Evolutionary conservation across 2,329 filamentous ascomycete genomes (phyloP), one percentile per base, ranked within the genome.

Genomic region (Coleophoma cylindrospora): DNA sequence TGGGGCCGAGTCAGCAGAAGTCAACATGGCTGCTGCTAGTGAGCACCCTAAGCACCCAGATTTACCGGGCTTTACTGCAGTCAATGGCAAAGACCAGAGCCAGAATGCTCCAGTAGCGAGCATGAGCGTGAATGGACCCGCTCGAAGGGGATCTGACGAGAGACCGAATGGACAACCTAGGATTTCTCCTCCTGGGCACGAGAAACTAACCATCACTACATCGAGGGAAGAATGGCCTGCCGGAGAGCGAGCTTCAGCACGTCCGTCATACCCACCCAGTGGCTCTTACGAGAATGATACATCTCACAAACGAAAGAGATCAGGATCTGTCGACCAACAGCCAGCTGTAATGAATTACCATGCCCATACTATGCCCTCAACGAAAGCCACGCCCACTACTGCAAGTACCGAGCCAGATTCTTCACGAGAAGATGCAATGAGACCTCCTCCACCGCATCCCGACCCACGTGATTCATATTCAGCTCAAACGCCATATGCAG

Each of bases 241-340:
- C 40, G 56, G 54, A 38, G 59, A 64, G 7, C 53, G 58, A 19
- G 53, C 54, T 37, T 41, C 54, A 36, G 59, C 62, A 8, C 53
- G 58, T 32, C 54, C 54, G 40, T 43, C 54, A 17, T 57, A 57
- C 37, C 62, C 58, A 38, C 47, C 56, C 19, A 50, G 55, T 17
- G 50, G 53, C 36, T 32, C 53, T 13, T 60, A 63, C 48, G 48
- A 60, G 7, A 61, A 64, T 10, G 64, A 83, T 34, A 64, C 61
- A 14, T 69, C 76, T 15, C 76, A 81, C 59, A 86, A 85, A 68
- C 80, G 83, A 61, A 92, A 90, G 67, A 80, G 87, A 53, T 89
- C 87, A 7, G 70, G 74, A 43, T 88, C 86, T 6, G 66, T 73
- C 36, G 84, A 84, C 50, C 66, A 62, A 38, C 59, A 54, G 27